Conservation (phyloP, 106 monocot genomes). For the Gastrodia elata region DNA sequence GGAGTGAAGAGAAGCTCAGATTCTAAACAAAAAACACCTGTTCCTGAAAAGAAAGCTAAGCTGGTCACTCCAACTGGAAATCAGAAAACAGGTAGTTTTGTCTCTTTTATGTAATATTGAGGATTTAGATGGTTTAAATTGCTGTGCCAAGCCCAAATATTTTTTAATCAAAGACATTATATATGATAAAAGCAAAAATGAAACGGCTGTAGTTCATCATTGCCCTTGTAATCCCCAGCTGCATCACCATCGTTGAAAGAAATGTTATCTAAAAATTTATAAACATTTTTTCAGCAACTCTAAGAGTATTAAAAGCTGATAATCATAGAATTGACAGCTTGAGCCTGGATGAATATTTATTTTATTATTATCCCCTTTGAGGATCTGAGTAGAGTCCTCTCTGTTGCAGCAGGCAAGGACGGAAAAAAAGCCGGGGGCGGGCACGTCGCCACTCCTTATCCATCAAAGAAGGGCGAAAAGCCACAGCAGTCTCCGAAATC, state of each 20-base stretch:
- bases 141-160: no score
- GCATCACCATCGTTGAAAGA: no score
- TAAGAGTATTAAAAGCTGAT: not conserved
- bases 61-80: constrained; percentile 29
- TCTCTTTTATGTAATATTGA: not conserved
- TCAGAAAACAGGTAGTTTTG: constrained; percentile 45
- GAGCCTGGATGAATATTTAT: not conserved
- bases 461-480: constrained; percentile 44
- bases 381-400: no score
- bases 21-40: constrained; percentile 29
- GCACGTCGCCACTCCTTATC: constrained; percentile 48
- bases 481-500: constrained; percentile 48
- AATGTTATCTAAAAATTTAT: no score
- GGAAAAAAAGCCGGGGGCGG: constrained; percentile 45
- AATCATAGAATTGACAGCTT: not conserved
- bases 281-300: not conserved
- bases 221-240: no score
- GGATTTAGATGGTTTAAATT: no score
- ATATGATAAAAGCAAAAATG: no score
- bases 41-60: constrained; percentile 57
- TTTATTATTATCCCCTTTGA: not conserved
- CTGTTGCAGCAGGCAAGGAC: constrained; percentile 5
- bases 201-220: no score
- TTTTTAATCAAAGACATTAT: no score
- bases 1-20: constrained; percentile 37